Conservation (phyloP, 2,329 filamentous ascomycete genomes). For the Sporothrix dimorphospora region DNA sequence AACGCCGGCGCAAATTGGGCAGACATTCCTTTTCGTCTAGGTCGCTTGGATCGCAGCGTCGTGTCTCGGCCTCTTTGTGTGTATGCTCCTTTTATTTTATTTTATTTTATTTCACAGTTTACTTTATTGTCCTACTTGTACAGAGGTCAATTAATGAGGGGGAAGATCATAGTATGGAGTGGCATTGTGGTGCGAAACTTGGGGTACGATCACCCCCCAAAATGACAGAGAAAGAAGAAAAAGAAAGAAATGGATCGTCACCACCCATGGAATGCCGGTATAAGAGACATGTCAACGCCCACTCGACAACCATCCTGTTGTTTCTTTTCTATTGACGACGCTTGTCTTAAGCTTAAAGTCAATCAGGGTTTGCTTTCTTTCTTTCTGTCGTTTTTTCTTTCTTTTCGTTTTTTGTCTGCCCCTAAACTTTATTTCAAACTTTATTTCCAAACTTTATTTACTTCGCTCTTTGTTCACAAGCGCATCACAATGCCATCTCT, state of each 20-base stretch:
- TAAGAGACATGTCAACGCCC: conserved; percentile 6
- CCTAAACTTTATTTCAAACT: background rate
- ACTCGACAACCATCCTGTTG: background rate
- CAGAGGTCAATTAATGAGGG: background rate
- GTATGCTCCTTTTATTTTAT: background rate
- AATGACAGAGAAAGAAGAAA: background rate
- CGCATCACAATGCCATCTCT: background rate
- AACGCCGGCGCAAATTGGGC: background rate
- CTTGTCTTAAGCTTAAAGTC: background rate
- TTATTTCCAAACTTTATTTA: background rate
- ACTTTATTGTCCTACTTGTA: background rate
- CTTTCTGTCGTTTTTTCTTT: background rate
- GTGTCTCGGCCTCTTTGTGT: background rate
- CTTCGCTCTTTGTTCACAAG: background rate
- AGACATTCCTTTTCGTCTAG: background rate
- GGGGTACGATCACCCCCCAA: background rate
- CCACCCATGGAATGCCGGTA: background rate
- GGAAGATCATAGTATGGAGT: background rate
- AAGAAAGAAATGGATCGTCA: conserved; percentile 15
- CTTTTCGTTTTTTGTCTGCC: background rate
- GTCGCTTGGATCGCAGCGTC: background rate
- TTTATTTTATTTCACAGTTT: background rate
- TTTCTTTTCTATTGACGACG: background rate
- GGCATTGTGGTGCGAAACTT: background rate
- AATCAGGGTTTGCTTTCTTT: background rate